Evolutionary conservation across 2,329 filamentous ascomycete genomes (phyloP).

Genomic region (Fusarium sterilihyphosum): DNA sequence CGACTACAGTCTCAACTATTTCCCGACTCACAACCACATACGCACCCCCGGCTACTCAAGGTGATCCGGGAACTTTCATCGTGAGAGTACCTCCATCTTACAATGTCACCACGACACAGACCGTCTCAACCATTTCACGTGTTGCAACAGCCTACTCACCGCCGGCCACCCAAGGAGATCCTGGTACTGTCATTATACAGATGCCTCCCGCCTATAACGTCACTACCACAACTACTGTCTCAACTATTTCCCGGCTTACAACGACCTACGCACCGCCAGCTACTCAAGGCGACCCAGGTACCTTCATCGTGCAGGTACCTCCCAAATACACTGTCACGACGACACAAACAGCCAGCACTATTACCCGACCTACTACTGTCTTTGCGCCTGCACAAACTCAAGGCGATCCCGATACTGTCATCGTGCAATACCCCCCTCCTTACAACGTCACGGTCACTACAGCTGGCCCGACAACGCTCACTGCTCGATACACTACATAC

Average conservation of each 20-base stretch:
- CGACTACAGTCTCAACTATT: neutral
- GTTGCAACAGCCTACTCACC: neutral
- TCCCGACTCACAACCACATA: neutral
- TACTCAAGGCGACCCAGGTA: neutral
- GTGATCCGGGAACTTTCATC: conserved; percentile 8
- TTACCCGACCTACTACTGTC: neutral
- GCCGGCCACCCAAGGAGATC: neutral
- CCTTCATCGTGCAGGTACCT: neutral
- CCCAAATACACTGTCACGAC: conserved; percentile 4
- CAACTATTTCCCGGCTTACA: neutral
- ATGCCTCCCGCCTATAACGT: conserved; percentile 5
- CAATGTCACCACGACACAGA: conserved; percentile 5
- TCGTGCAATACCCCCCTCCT: conserved; percentile 12
- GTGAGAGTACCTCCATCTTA: neutral
- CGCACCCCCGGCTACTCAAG: neutral
- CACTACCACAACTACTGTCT: neutral
- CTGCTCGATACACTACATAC: conserved; percentile 17
- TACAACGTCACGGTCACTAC: conserved; percentile 21
- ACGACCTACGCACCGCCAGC: conserved; percentile 6
- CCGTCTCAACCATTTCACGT: neutral
- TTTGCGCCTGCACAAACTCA: neutral
- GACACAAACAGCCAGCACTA: neutral
- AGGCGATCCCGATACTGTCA: conserved; percentile 21
- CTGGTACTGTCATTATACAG: conserved; percentile 13
- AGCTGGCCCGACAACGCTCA: conserved; percentile 15